These are phyloP conservation scores for Penicillium sp. DNA, from an alignment of 2,329 filamentous ascomycete species.

Conservation along the genomic window DNA sequence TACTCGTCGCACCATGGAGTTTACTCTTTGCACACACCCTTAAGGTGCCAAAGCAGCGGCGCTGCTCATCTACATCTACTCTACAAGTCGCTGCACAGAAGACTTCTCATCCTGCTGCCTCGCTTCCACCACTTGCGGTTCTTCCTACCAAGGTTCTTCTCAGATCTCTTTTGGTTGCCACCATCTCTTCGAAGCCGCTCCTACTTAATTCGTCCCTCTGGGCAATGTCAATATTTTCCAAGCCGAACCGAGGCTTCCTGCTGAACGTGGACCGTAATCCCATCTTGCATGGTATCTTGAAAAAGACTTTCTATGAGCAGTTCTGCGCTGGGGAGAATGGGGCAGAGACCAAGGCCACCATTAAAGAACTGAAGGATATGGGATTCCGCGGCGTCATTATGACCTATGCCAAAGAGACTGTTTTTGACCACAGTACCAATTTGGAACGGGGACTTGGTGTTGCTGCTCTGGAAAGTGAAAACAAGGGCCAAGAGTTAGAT, in stretches of 20 bases:
- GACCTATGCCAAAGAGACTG: conserved; percentile 79
- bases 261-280: conserved; percentile 75
- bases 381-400: conserved; percentile 83
- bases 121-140: conserved; percentile 23
- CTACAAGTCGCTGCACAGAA: conserved; percentile 15
- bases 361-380: conserved; percentile 64
- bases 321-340: conserved; percentile 82
- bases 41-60: neutral
- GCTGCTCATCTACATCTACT: conserved; percentile 16
- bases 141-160: conserved; percentile 39
- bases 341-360: conserved; percentile 64
- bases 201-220: conserved; percentile 69
- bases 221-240: conserved; percentile 65
- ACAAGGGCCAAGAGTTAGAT: conserved; percentile 4
- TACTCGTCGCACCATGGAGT: conserved; percentile 7
- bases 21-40: neutral
- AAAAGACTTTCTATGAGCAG: conserved; percentile 69
- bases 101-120: neutral
- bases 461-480: conserved; percentile 13
- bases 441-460: conserved; percentile 20
- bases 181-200: conserved; percentile 50
- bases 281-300: conserved; percentile 66
- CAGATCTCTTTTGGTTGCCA: conserved; percentile 46
- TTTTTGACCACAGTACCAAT: conserved; percentile 49
- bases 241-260: conserved; percentile 49